A percentile compares a stretch with the other conserved stretches of the same genome.
These are phyloP conservation scores for Vanderwaltozyma verrucispora DNA, from an alignment of 805 yeast genomes.

Conservation along the genomic window DNA sequence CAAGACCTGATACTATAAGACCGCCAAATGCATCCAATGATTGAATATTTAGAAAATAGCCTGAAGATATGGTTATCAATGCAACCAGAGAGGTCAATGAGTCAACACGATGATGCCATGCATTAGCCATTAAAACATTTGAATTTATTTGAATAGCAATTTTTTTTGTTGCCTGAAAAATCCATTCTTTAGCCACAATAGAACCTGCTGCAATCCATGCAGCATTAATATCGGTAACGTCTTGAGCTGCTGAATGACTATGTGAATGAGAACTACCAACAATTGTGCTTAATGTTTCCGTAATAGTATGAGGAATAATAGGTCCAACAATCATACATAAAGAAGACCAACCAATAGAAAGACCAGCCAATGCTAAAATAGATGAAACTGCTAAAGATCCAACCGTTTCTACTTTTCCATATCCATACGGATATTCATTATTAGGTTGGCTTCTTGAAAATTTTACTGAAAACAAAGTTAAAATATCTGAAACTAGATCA, in stretches of 20 bases:
- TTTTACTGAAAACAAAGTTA: slow-evolving; percentile 83
- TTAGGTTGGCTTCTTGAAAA: slow-evolving; percentile 55
- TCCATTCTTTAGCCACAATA: slow-evolving; percentile 77
- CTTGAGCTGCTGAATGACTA: slow-evolving; percentile 28
- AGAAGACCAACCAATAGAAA: slow-evolving; percentile 84
- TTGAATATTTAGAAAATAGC: slow-evolving; percentile 62
- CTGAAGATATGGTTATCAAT: slow-evolving; percentile 74
- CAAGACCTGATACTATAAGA: slow-evolving; percentile 66
- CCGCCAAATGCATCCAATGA: slow-evolving; percentile 96
- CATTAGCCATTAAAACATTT: slow-evolving; percentile 87
- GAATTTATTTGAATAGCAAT: slow-evolving; percentile 73
- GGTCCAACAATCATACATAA: slow-evolving; percentile 58
- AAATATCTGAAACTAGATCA: slow-evolving; percentile 80
- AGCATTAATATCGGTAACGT: slow-evolving; percentile 69
- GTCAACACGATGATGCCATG: slow-evolving; percentile 98
- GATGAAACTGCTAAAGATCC: slow-evolving; percentile 86
- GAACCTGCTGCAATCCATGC: slow-evolving; percentile 95
- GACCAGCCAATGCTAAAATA: slow-evolving; percentile 75
- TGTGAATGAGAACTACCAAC: slow-evolving; percentile 29
- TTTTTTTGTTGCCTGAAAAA: slow-evolving; percentile 70
- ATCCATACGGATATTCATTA: slow-evolving; percentile 66
- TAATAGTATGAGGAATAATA: slow-evolving; percentile 48
- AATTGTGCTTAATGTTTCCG: slow-evolving; percentile 39
- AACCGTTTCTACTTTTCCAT: slow-evolving; percentile 85
- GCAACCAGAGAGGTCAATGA: slow-evolving; percentile 89